Evolutionary conservation across 768 basidiomycete genomes (phyloP).

Genomic region (Auriscalpium microsporum): DNA sequence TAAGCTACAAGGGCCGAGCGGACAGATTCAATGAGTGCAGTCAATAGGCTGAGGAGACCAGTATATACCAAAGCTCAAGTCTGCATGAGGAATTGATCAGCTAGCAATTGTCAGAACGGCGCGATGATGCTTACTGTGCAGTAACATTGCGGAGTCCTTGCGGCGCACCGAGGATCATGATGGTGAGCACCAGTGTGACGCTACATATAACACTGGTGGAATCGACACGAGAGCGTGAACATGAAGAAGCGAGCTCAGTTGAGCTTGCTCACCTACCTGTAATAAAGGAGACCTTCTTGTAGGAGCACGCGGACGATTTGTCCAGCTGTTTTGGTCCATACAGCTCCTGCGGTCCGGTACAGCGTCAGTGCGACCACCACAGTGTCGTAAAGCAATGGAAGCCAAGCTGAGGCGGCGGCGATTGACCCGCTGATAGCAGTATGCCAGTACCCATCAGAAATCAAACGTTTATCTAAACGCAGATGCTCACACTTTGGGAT

Average conservation of each 20-base stretch:
- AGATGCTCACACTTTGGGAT: slow-evolving; percentile 18
- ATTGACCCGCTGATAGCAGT: slow-evolving; percentile 12
- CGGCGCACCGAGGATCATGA: slow-evolving; percentile 29
- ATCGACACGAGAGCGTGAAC: too few species aligned
- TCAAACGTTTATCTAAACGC: too few species aligned
- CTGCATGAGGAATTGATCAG: not conserved
- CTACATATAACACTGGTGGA: slow-evolving; percentile 29
- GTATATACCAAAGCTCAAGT: slow-evolving; percentile 3
- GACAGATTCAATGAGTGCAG: not conserved
- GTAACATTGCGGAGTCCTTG: slow-evolving; percentile 27
- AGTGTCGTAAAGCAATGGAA: slow-evolving; percentile 34
- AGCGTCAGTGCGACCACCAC: slow-evolving; percentile 27
- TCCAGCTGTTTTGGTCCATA: not conserved
- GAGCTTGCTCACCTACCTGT: not conserved
- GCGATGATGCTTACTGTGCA: slow-evolving; percentile 24
- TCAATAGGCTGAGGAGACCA: not conserved
- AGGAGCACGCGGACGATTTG: slow-evolving; percentile 5
- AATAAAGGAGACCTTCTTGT: slow-evolving; percentile 6
- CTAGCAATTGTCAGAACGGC: not conserved
- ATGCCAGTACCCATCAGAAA: not conserved
- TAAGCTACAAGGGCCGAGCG: not conserved
- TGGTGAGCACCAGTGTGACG: slow-evolving; percentile 29
- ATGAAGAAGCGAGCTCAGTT: too few species aligned
- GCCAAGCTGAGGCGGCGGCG: slow-evolving; percentile 32
- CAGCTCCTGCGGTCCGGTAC: slow-evolving; percentile 18